Conservation (phyloP, 805 yeast species). For the Lachancea thermotolerans region DNA sequence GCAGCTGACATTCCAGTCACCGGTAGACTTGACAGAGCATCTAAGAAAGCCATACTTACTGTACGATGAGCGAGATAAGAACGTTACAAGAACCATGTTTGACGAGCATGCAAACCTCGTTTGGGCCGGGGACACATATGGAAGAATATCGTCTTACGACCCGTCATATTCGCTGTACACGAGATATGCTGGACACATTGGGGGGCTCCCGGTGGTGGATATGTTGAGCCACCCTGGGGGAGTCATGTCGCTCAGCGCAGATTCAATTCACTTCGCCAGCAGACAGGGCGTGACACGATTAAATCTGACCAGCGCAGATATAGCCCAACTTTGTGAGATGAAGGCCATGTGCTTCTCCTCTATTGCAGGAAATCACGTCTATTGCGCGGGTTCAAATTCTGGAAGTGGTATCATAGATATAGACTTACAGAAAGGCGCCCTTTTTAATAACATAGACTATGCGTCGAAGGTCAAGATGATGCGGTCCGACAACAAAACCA, state of each 20-base stretch:
- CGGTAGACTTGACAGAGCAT: conserved; percentile 27
- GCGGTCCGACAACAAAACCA: conserved; percentile 44
- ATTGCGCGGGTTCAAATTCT: conserved; percentile 37
- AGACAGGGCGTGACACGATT: conserved; percentile 49
- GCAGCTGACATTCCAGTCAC: conserved; percentile 29
- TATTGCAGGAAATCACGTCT: conserved; percentile 36
- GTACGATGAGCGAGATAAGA: conserved; percentile 29
- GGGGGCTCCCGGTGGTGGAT: conserved; percentile 41
- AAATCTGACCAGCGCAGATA: conserved; percentile 24
- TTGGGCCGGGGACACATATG: conserved; percentile 74
- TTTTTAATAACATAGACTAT: conserved; percentile 37
- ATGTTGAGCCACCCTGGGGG: conserved; percentile 51
- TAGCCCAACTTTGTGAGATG: conserved; percentile 32
- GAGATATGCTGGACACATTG: conserved; percentile 46
- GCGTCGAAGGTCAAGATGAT: conserved; percentile 41
- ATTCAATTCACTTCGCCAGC: conserved; percentile 46
- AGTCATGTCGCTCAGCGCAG: conserved; percentile 48
- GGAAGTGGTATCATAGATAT: conserved; percentile 35
- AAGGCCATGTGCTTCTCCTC: conserved; percentile 38
- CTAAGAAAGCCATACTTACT: conserved; percentile 28
- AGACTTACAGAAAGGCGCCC: conserved; percentile 36
- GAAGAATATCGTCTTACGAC: conserved; percentile 42
- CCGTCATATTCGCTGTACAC: conserved; percentile 49
- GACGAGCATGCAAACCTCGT: conserved; percentile 69
- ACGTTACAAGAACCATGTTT: conserved; percentile 38